Evolutionary conservation across 2,329 filamentous ascomycete genomes (phyloP).

Genomic region (Polychaeton citri): DNA sequence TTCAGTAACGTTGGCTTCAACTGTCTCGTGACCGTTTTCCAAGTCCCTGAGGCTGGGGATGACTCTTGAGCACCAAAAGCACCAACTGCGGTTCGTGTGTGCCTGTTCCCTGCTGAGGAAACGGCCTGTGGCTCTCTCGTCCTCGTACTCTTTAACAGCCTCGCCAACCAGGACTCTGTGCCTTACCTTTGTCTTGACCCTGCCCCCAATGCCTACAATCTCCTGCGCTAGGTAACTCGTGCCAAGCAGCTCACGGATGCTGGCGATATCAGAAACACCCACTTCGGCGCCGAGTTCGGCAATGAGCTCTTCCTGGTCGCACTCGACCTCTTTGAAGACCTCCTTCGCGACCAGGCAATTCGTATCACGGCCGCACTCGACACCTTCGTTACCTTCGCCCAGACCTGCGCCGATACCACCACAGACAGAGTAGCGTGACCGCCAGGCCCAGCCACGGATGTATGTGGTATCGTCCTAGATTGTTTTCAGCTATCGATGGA

Average conservation of each 20-base stretch:
- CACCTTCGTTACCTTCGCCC: slow-evolving; percentile 75
- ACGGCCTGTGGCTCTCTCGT: slow-evolving; percentile 53
- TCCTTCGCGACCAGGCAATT: slow-evolving; percentile 63
- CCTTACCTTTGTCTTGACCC: slow-evolving; percentile 78
- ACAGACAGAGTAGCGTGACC: slow-evolving; percentile 65
- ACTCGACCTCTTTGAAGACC: slow-evolving; percentile 74
- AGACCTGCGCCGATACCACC: slow-evolving; percentile 77
- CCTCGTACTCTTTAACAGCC: slow-evolving; percentile 74
- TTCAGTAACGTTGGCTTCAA: no score
- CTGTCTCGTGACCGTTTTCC: no score
- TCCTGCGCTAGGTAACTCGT: slow-evolving; percentile 75
- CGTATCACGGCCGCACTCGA: slow-evolving; percentile 71
- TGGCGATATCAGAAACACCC: slow-evolving; percentile 15
- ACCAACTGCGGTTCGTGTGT: slow-evolving; percentile 66
- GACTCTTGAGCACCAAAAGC: slow-evolving; percentile 76
- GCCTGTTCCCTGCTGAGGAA: slow-evolving; percentile 58
- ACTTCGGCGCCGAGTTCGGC: slow-evolving; percentile 26
- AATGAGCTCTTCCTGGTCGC: slow-evolving; percentile 61
- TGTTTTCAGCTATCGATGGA: no score
- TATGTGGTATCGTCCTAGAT: slow-evolving; percentile 44
- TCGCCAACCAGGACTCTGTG: slow-evolving; percentile 69
- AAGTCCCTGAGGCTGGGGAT: slow-evolving; percentile 36
- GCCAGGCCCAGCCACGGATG: slow-evolving; percentile 71
- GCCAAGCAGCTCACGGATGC: slow-evolving; percentile 34
- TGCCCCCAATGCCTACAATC: slow-evolving; percentile 79